Evolutionary conservation across 768 basidiomycete genomes (phyloP).

Genomic region (Suillus placidus): DNA sequence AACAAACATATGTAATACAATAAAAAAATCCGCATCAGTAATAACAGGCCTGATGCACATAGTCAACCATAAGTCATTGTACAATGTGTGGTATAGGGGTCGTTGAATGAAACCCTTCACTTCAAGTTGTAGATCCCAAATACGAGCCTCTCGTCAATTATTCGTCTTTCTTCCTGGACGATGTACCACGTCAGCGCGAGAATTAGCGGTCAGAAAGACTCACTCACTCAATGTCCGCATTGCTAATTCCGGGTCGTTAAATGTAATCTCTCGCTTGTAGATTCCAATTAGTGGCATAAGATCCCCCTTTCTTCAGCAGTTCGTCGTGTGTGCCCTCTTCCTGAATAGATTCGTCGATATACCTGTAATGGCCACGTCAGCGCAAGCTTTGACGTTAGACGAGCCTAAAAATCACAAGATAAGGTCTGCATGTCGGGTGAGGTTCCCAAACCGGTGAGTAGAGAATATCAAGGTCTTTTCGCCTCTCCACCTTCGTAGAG

Average conservation of each 20-base stretch:
- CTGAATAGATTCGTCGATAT: slow-evolving; percentile 62
- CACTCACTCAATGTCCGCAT: too few relatives aligned
- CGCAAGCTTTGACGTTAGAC: background rate
- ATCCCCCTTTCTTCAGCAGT: slow-evolving; percentile 55
- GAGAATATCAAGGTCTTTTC: slow-evolving; percentile 85
- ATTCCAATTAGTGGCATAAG: slow-evolving; percentile 74
- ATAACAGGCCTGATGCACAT: too few relatives aligned
- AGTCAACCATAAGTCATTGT: too few relatives aligned
- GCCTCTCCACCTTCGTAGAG: slow-evolving; percentile 64
- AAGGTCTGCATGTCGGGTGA: slow-evolving; percentile 71
- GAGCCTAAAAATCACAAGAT: slow-evolving; percentile 52
- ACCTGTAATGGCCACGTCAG: slow-evolving; percentile 42
- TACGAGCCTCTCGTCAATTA: too few relatives aligned
- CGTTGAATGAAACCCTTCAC: too few relatives aligned
- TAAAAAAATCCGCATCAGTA: too few relatives aligned
- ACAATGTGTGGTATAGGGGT: too few relatives aligned
- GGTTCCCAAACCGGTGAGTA: slow-evolving; percentile 61
- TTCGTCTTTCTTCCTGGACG: too few relatives aligned
- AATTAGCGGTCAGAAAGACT: too few relatives aligned
- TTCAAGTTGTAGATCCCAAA: too few relatives aligned
- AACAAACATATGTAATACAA: too few relatives aligned
- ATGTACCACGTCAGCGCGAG: too few relatives aligned
- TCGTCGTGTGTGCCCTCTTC: slow-evolving; percentile 71
- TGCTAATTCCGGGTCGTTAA: slow-evolving; percentile 6
- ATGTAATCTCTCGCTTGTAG: slow-evolving; percentile 74